Conservation (phyloP, 2,329 filamentous ascomycete species). For the Chaetomium strumarium region DNA sequence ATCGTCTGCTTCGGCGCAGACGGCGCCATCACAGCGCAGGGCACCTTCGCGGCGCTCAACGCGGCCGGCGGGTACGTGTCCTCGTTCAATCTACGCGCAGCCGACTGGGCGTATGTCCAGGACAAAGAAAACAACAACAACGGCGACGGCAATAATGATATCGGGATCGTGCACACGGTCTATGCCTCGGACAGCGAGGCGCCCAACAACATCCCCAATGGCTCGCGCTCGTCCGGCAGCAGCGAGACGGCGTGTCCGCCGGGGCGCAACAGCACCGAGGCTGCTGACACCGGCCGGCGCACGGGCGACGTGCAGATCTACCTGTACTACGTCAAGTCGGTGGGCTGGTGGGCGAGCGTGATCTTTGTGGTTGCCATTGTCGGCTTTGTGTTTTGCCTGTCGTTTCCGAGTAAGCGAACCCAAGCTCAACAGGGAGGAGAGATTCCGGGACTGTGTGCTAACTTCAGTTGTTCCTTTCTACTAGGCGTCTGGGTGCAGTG, state of each 20-base stretch:
- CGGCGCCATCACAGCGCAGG: conserved; percentile 32
- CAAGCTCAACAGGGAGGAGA: no score
- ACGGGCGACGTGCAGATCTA: conserved; percentile 25
- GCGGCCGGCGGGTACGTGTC: conserved; percentile 21
- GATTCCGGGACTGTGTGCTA: not conserved
- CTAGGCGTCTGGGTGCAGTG: conserved; percentile 42
- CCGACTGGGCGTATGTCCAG: conserved; percentile 15
- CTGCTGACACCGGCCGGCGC: conserved; percentile 12
- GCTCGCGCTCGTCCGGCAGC: no score
- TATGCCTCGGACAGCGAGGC: no score
- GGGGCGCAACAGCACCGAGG: not conserved
- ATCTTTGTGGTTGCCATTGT: conserved; percentile 21
- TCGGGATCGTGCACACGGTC: no score
- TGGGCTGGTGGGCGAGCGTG: conserved; percentile 20
- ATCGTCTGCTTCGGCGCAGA: conserved; percentile 31
- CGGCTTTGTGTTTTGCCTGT: conserved; percentile 23
- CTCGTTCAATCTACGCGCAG: conserved; percentile 16
- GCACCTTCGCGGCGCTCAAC: conserved; percentile 25
- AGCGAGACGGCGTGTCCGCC: no score
- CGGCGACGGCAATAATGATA: not conserved
- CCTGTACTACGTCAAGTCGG: conserved; percentile 23
- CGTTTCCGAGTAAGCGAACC: conserved; percentile 24
- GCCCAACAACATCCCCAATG: no score
- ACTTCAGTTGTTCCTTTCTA: not conserved
- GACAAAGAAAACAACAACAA: not conserved